These are phyloP conservation scores for Rhodocollybia butyracea DNA, from an alignment of 768 basidiomycete genomes.

Conservation along the genomic window DNA sequence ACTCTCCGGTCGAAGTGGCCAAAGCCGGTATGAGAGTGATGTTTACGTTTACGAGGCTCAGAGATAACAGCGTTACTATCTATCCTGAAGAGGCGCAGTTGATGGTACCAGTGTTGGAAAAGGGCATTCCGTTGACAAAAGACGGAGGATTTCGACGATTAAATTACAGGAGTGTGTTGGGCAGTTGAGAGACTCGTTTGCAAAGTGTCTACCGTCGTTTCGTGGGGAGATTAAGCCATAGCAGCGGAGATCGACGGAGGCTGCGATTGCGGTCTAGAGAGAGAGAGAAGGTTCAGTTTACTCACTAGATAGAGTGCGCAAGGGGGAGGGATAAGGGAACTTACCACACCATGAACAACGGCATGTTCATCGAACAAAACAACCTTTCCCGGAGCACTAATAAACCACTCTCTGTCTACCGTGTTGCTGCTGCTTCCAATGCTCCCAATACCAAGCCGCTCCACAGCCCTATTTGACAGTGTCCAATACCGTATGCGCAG, in stretches of 20 bases:
- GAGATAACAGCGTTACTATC: too few relatives aligned
- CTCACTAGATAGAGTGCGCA: slow-evolving; percentile 9
- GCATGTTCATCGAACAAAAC: slow-evolving; percentile 99
- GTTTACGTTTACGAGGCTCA: too few relatives aligned
- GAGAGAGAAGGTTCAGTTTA: too few relatives aligned
- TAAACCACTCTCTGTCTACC: slow-evolving; percentile 67
- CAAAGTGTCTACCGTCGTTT: too few relatives aligned
- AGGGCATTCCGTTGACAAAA: too few relatives aligned
- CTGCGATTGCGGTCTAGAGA: slow-evolving; percentile 85
- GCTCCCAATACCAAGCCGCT: slow-evolving; percentile 52
- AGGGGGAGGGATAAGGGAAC: slow-evolving; percentile 26
- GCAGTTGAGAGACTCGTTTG: too few relatives aligned
- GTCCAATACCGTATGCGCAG: slow-evolving; percentile 22
- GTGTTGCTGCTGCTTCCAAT: slow-evolving; percentile 19
- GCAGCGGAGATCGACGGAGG: slow-evolving; percentile 92
- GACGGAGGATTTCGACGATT: too few relatives aligned
- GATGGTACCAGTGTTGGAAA: too few relatives aligned
- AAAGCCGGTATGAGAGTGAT: too few relatives aligned
- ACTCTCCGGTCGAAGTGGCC: too few relatives aligned
- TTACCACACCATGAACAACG: slow-evolving; percentile 93
- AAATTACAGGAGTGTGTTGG: too few relatives aligned
- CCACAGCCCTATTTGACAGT: slow-evolving; percentile 56
- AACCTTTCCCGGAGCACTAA: slow-evolving; percentile 96
- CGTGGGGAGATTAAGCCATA: slow-evolving; percentile 82
- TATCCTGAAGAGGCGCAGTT: too few relatives aligned